Percentiles rank a stretch among this genome's conserved stretches.
Evolutionary conservation across 768 basidiomycete genomes (phyloP).

Genomic region (Pholiota conissans): DNA sequence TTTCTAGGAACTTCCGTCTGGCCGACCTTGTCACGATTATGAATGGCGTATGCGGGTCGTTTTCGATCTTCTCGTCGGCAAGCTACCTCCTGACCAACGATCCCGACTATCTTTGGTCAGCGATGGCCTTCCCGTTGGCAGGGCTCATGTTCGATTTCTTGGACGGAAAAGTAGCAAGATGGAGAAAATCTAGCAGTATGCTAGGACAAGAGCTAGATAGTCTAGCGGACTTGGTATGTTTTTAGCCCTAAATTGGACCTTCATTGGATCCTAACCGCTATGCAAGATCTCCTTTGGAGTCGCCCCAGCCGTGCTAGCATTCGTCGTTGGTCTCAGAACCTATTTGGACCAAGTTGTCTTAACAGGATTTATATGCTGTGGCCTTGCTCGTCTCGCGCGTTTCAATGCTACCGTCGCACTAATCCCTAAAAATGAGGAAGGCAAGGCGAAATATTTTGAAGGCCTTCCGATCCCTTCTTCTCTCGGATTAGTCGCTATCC

Average conservation of each 20-base stretch:
- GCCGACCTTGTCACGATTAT: constrained; percentile 98
- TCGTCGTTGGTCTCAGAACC: constrained; percentile 87
- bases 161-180: constrained; percentile 96
- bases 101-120: constrained; percentile 78
- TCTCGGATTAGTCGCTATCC: constrained; percentile 71
- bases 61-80: constrained; percentile 92
- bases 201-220: constrained; percentile 97
- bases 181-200: constrained; percentile 94
- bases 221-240: constrained; percentile 86
- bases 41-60: constrained; percentile 97
- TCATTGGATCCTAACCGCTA: constrained; percentile 7
- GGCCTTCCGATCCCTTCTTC: constrained; percentile 96
- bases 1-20: constrained; percentile 89
- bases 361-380: constrained; percentile 92
- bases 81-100: constrained; percentile 84
- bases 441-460: constrained; percentile 95
- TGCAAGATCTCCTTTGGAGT: constrained; percentile 94
- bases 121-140: constrained; percentile 85
- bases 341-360: constrained; percentile 87
- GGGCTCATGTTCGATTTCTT: constrained; percentile 98
- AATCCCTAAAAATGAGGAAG: constrained; percentile 81
- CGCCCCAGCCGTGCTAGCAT: constrained; percentile 91
- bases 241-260: background rate
- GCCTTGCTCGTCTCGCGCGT: constrained; percentile 92
- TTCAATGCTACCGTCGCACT: constrained; percentile 98